These are phyloP conservation scores for Leccinum griseonigrum DNA, from an alignment of 1,284 basidiomycete species.

Conservation along the genomic window DNA sequence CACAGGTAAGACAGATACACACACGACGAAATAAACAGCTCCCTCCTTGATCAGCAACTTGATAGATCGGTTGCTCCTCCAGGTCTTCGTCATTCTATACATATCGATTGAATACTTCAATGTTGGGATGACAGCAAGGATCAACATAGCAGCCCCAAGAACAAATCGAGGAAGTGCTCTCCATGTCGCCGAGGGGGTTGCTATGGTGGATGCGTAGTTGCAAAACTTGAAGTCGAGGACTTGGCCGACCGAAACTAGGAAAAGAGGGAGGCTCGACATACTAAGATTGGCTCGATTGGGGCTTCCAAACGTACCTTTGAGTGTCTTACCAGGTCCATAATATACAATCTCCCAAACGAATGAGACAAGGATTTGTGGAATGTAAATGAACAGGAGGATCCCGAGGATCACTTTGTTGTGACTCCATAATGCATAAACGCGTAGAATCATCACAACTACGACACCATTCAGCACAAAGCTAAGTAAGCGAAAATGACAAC, in stretches of 20 bases:
- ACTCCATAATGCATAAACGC: neutral
- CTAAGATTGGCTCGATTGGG: neutral
- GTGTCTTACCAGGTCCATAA: neutral
- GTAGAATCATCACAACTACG: neutral
- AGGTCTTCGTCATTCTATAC: neutral
- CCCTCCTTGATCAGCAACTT: neutral
- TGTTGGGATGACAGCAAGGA: neutral
- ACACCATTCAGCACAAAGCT: neutral
- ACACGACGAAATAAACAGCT: neutral
- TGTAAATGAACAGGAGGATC: neutral
- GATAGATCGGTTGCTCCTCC: neutral
- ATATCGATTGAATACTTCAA: neutral
- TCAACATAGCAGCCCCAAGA: neutral
- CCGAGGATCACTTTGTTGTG: neutral
- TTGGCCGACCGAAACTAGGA: neutral
- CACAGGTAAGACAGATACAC: neutral
- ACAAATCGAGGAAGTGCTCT: neutral
- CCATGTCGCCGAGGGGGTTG: neutral
- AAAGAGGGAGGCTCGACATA: neutral
- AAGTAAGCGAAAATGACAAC: neutral
- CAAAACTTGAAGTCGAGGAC: neutral
- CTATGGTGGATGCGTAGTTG: neutral
- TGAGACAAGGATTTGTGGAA: neutral
- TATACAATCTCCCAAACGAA: neutral
- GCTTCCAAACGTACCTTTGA: neutral